These are phyloP conservation scores for Colletotrichum endophyticum DNA, from an alignment of 2,329 filamentous ascomycete genomes.

Conservation along the genomic window DNA sequence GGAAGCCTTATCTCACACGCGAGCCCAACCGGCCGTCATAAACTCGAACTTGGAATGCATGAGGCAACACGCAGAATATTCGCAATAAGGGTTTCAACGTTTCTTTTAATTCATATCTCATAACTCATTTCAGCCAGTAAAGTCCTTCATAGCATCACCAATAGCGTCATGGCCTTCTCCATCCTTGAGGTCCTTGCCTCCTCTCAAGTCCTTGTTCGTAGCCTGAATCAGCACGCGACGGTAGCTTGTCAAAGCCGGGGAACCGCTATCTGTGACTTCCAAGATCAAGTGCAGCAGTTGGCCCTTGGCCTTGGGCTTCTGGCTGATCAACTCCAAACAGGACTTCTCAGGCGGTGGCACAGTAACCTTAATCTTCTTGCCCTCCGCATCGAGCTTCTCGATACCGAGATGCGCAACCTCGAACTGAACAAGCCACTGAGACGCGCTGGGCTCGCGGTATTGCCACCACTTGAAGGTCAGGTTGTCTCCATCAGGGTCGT, in stretches of 20 bases:
- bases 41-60: not conserved
- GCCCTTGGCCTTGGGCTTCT: slow-evolving; percentile 27
- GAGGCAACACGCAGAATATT: not conserved
- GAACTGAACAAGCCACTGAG: slow-evolving; percentile 44
- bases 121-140: not conserved
- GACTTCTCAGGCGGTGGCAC: slow-evolving; percentile 38
- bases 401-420: slow-evolving; percentile 43
- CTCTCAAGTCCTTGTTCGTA: slow-evolving; percentile 29
- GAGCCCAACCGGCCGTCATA: not conserved
- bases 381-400: slow-evolving; percentile 25
- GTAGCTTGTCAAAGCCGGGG: slow-evolving; percentile 49
- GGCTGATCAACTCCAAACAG: slow-evolving; percentile 23
- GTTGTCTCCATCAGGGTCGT: slow-evolving; percentile 48
- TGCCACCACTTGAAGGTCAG: slow-evolving; percentile 56
- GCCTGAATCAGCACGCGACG: slow-evolving; percentile 45
- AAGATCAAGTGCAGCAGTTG: slow-evolving; percentile 54
- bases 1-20: not conserved
- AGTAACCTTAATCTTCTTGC: slow-evolving; percentile 9
- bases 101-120: not conserved
- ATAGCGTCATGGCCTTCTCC: not conserved
- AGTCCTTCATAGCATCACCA: slow-evolving; percentile 11
- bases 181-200: not conserved
- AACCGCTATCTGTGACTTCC: slow-evolving; percentile 50
- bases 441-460: slow-evolving; percentile 40
- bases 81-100: not conserved